Conservation (phyloP, 176 grass and related monocot species). For the Chrysopogon serrulatus region DNA sequence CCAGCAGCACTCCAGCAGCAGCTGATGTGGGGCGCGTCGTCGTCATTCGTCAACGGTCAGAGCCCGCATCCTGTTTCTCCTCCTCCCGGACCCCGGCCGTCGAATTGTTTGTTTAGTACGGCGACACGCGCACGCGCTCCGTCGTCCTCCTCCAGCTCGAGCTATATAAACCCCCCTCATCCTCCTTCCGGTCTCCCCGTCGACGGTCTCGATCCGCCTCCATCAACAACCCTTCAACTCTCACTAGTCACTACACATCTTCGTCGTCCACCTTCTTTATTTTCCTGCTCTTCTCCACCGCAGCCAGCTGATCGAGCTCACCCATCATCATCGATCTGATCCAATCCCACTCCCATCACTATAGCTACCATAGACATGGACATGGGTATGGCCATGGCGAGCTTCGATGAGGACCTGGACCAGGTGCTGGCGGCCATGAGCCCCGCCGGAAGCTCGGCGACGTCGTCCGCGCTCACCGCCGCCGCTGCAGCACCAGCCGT, state of each 20-base stretch:
- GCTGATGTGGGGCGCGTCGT: too few relatives aligned
- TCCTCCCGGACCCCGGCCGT: not conserved
- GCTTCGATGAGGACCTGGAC: slow-evolving; percentile 9
- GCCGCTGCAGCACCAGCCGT: not conserved
- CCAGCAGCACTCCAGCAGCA: too few relatives aligned
- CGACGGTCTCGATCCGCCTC: not conserved
- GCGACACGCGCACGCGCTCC: not conserved
- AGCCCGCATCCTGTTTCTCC: not conserved
- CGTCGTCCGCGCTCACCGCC: not conserved
- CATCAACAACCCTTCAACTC: not conserved
- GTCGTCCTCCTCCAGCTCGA: not conserved
- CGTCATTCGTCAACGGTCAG: slow-evolving; percentile 39
- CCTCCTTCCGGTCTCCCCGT: not conserved
- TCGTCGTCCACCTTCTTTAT: not conserved
- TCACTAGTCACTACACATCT: not conserved
- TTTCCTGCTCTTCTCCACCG: not conserved
- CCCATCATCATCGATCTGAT: not conserved
- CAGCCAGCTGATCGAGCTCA: not conserved
- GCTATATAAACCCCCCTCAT: not conserved
- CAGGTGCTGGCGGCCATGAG: not conserved
- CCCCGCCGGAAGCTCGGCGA: not conserved
- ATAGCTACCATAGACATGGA: too few relatives aligned
- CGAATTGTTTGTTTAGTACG: slow-evolving; percentile 7
- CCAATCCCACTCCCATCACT: not conserved
- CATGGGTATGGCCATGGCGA: not conserved